These are phyloP conservation scores for Boletales sp. DNA, from an alignment of 768 basidiomycete species.

Conservation along the genomic window DNA sequence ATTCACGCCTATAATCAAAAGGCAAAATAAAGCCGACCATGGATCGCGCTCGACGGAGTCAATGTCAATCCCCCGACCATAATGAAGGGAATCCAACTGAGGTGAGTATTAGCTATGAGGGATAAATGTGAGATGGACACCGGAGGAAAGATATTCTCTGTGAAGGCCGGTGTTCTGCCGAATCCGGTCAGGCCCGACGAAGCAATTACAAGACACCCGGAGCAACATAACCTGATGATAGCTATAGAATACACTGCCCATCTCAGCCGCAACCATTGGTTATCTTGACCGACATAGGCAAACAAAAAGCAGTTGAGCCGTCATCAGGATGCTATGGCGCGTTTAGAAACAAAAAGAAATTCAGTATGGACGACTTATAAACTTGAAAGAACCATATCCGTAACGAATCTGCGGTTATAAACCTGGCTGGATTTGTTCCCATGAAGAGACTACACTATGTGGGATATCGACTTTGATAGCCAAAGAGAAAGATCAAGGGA, in stretches of 20 bases:
- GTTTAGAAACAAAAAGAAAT: not conserved
- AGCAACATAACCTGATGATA: conserved; percentile 37
- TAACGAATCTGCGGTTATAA: conserved; percentile 66
- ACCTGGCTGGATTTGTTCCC: conserved; percentile 67
- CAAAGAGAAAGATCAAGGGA: not conserved
- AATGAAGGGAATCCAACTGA: conserved; percentile 85
- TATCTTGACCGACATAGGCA: conserved; percentile 69
- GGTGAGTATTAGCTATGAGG: conserved; percentile 85
- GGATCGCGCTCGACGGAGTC: conserved; percentile 74
- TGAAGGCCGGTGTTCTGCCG: conserved; percentile 87
- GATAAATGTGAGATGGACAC: conserved; percentile 72
- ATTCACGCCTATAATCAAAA: conserved; percentile 69
- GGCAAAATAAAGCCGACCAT: conserved; percentile 80
- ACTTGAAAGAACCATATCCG: conserved; percentile 77
- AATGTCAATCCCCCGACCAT: conserved; percentile 90
- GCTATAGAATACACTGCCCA: conserved; percentile 85
- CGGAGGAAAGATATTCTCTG: conserved; percentile 75
- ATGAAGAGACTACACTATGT: conserved; percentile 67
- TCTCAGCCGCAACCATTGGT: conserved; percentile 80
- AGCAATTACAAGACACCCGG: not conserved
- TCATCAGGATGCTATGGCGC: conserved; percentile 54
- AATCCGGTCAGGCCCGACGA: conserved; percentile 46
- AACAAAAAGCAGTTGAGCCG: conserved; percentile 70
- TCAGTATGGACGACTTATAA: conserved; percentile 39
- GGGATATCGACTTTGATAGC: not conserved